phyloP scores from a whole-genome alignment of 2,329 filamentous ascomycete genomes.

The Penicillium thymicola region DNA sequence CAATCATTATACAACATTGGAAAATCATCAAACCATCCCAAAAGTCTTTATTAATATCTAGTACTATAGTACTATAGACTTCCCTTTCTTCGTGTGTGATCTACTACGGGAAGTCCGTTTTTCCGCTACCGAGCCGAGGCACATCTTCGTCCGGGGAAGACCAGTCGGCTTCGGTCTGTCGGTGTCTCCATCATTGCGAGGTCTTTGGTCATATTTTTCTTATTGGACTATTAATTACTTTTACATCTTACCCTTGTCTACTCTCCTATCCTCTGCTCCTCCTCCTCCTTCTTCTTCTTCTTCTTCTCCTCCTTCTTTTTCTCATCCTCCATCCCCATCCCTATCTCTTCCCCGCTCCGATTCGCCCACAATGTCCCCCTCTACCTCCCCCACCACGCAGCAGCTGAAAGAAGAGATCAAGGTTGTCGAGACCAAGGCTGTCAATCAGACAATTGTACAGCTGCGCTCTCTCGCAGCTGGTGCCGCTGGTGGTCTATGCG shows the following conservation, averaged over 20 bases:
- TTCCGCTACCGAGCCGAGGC: constrained; percentile 24
- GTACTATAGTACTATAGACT: too few species aligned
- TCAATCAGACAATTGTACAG: constrained; percentile 54
- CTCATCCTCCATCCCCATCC: constrained; percentile 4
- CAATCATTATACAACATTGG: too few species aligned
- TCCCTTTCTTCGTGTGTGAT: neutral
- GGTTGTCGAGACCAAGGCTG: constrained; percentile 27
- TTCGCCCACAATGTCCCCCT: constrained; percentile 28
- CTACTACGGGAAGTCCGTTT: constrained; percentile 12
- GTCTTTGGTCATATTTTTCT: neutral
- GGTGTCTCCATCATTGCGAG: constrained; percentile 11
- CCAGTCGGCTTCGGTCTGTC: constrained; percentile 21
- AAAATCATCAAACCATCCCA: too few species aligned
- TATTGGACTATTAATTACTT: neutral
- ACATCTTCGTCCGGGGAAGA: constrained; percentile 18
- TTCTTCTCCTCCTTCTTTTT: neutral
- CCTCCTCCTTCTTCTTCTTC: neutral
- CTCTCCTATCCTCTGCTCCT: neutral
- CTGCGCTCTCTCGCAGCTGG: constrained; percentile 82
- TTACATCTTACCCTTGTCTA: constrained; percentile 1
- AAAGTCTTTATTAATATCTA: neutral
- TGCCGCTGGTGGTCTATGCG: constrained; percentile 89
- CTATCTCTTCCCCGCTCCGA: constrained; percentile 1
- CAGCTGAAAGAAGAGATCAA: constrained; percentile 31
- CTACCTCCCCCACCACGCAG: constrained; percentile 29